Percentiles rank a stretch among this genome's conserved stretches.
Conservation (phyloP, 192 early-diverging fungal genomes). For the Podila horticola region DNA sequence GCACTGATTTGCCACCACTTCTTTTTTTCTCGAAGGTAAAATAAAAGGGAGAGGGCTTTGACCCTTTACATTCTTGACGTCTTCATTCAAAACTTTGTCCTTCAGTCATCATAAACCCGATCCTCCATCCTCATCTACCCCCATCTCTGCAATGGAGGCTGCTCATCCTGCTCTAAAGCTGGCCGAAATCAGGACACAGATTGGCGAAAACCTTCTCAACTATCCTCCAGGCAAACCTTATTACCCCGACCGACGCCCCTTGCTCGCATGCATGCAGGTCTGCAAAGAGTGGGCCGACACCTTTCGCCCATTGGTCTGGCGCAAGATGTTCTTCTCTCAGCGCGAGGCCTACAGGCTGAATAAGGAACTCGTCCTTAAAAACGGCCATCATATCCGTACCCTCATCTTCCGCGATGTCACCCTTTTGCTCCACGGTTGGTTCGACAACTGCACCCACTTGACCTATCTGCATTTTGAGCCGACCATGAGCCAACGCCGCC, state of each 20-base stretch:
- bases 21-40: too few relatives aligned
- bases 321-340: background rate
- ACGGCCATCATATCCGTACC: background rate
- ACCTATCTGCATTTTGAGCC: background rate
- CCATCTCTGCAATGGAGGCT: background rate
- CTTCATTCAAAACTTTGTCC: background rate
- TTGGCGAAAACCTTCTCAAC: background rate
- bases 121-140: background rate
- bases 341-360: background rate
- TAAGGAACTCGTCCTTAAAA: background rate
- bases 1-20: too few relatives aligned
- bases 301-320: background rate
- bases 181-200: background rate
- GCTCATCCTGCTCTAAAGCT: background rate
- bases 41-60: too few relatives aligned
- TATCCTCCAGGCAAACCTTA: background rate
- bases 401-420: background rate
- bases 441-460: background rate
- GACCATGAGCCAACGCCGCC: background rate
- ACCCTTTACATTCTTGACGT: too few relatives aligned
- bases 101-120: background rate
- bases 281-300: slow-evolving; percentile 1
- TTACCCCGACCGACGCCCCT: background rate
- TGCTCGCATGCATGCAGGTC: background rate
- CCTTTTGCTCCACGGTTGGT: background rate